phyloP scores from a whole-genome alignment of 1,139 yeast species.

The Pneumocystis jirovecii region DNA sequence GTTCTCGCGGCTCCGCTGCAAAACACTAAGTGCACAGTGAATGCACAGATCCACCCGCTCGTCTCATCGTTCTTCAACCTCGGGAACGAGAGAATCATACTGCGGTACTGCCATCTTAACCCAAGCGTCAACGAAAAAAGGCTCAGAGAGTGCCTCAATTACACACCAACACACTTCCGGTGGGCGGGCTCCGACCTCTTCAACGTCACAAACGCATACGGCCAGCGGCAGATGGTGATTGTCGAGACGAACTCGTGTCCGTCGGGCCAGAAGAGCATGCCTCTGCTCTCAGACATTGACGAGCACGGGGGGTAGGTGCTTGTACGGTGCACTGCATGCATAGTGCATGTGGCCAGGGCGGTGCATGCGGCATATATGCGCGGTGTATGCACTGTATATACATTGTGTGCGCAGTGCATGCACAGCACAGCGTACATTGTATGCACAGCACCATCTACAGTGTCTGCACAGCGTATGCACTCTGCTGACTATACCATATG shows the following conservation, averaged over 20 bases:
- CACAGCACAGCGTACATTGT: too few species aligned
- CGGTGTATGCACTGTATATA: too few species aligned
- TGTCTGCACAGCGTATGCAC: too few species aligned
- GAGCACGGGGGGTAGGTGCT: neutral
- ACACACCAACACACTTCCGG: neutral
- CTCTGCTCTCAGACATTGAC: neutral
- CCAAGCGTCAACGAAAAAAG: neutral
- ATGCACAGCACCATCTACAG: too few species aligned
- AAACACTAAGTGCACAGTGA: too few species aligned
- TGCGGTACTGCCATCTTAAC: neutral
- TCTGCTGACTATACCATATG: too few species aligned
- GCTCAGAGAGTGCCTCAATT: neutral
- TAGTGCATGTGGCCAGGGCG: too few species aligned
- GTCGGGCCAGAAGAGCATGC: neutral
- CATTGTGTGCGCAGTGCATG: too few species aligned
- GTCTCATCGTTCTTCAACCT: neutral
- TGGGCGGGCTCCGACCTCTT: neutral
- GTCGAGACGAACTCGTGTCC: neutral
- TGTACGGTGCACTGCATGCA: too few species aligned
- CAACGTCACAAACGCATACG: neutral
- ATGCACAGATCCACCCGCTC: neutral
- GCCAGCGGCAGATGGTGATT: neutral
- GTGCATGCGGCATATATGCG: too few species aligned
- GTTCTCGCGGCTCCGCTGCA: too few species aligned
- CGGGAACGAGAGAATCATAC: neutral